These are phyloP conservation scores for Gaeumannomyces tritici DNA, from an alignment of 2,329 filamentous ascomycete species.

Conservation along the genomic window DNA sequence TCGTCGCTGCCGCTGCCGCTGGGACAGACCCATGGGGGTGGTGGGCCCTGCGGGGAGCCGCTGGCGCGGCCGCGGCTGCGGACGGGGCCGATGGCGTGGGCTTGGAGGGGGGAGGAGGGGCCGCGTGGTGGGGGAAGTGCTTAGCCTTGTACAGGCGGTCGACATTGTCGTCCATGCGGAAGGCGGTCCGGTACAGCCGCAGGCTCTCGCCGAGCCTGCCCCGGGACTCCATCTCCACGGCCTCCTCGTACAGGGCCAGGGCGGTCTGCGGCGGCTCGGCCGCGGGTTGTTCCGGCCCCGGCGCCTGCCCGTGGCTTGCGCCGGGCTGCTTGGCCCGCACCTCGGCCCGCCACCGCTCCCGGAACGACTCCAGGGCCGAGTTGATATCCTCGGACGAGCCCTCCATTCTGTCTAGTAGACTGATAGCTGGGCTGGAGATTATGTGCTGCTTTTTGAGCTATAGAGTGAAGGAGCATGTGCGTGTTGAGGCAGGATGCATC, in stretches of 20 bases:
- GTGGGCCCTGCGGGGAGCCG: conserved; percentile 7
- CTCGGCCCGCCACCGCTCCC: conserved; percentile 78
- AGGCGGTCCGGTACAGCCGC: conserved; percentile 80
- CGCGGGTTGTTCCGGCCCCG: not conserved
- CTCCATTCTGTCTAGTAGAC: conserved; percentile 10
- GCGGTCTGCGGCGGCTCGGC: conserved; percentile 36
- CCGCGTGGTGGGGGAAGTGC: conserved; percentile 56
- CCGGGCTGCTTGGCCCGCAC: conserved; percentile 36
- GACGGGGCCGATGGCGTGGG: conserved; percentile 10
- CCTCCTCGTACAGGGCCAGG: conserved; percentile 85
- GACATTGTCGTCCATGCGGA: conserved; percentile 77
- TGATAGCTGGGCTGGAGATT: too few species aligned
- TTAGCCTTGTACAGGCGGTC: conserved; percentile 85
- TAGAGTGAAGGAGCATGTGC: not conserved
- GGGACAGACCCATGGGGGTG: conserved; percentile 12
- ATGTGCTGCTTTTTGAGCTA: not conserved
- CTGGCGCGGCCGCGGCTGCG: conserved; percentile 7
- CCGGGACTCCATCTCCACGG: conserved; percentile 77
- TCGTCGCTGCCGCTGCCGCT: conserved; percentile 7
- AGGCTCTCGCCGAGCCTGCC: conserved; percentile 86
- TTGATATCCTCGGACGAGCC: conserved; percentile 29
- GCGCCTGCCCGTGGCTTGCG: conserved; percentile 3
- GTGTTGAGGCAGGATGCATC: not conserved
- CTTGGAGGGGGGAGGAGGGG: conserved; percentile 51
- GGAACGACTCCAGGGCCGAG: conserved; percentile 77